Conservation (phyloP, 225 moss, liverwort and hornwort species). For the Rhytidiadelphus loreus region DNA sequence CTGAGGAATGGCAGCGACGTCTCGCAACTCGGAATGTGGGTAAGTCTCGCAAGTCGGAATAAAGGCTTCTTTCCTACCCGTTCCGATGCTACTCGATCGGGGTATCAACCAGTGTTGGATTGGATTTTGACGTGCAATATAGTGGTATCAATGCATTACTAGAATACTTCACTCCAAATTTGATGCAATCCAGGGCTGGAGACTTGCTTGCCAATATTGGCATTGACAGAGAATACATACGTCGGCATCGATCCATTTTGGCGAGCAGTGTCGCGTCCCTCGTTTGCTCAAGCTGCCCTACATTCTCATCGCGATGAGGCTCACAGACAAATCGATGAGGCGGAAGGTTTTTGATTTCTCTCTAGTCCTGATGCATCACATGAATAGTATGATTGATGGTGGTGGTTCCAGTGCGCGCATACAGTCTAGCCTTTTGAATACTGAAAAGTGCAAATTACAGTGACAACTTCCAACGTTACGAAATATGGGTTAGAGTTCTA, state of each 20-base stretch:
- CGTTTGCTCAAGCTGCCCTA: not conserved
- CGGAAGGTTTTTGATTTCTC: not conserved
- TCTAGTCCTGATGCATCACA: not conserved
- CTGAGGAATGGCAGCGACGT: not conserved
- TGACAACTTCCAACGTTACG: not conserved
- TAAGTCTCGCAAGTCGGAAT: too few relatives aligned
- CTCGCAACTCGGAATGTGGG: not conserved
- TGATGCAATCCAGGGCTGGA: constrained; percentile 72
- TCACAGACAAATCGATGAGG: not conserved
- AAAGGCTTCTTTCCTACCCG: too few relatives aligned
- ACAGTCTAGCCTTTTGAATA: not conserved
- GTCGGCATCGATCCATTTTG: not conserved
- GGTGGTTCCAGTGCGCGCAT: not conserved
- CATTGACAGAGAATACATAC: constrained; percentile 12
- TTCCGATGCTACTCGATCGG: too few relatives aligned
- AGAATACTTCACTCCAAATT: constrained; percentile 35
- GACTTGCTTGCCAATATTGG: constrained; percentile 52
- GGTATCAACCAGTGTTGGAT: too few relatives aligned
- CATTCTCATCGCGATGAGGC: not conserved
- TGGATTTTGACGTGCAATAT: constrained; percentile 15
- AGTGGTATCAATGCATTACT: constrained; percentile 79
- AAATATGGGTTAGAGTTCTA: not conserved
- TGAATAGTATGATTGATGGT: not conserved
- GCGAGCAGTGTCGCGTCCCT: not conserved
- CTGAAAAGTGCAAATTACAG: not conserved